Evolutionary conservation across 495 filamentous ascomycete genomes (phyloP), one percentile per base, ranked within the genome.

Genomic region (Aspergillus baeticus): DNA sequence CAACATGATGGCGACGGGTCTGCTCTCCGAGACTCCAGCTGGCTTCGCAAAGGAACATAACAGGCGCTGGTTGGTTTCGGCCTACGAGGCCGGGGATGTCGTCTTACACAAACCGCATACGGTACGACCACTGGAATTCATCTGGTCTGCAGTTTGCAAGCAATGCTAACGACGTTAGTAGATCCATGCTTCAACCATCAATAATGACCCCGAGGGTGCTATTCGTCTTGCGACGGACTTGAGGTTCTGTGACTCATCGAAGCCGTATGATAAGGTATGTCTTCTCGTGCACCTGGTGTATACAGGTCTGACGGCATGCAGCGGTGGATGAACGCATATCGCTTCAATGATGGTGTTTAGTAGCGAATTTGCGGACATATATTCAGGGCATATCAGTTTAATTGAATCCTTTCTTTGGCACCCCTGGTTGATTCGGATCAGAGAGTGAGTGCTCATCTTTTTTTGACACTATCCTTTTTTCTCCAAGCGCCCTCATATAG

Each of bases 51-150:
- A 63, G 8, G 64, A 71, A 20, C 63, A 74, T 56, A 62, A 62
- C n/a, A 63, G 70, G 31, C 73, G 74, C 53, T 85, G 82, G 82
- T 64, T 86, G 51, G 75, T 79, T 1, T 76, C 77, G 8, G 70
- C 73, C 5, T 86, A 77, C 59, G 77, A 83, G 47, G 82, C 83
- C n/a, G 83, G 83, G 0, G 82, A 86, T 70, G 79, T 85, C 14
- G 81, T 84, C 4, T 67, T 84, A 34, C 83, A 85, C 56, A 80
- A 80, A 42, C 80, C 81, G 33, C 82, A 80, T 61, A 70, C 74
- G 66, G 76, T 83, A 60, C 51, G 63, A 8, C 26, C 10, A n/a
- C 18, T 65, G 6, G 6, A 53, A 14, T 8, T 11, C 34, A 55
- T 6, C 15, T 6, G 14, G 14, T 18, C 23, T 36, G 8, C 15